Base-by-base conservation (phyloP, 78 protist species). In the Dictyostelium capitatum region DNA sequence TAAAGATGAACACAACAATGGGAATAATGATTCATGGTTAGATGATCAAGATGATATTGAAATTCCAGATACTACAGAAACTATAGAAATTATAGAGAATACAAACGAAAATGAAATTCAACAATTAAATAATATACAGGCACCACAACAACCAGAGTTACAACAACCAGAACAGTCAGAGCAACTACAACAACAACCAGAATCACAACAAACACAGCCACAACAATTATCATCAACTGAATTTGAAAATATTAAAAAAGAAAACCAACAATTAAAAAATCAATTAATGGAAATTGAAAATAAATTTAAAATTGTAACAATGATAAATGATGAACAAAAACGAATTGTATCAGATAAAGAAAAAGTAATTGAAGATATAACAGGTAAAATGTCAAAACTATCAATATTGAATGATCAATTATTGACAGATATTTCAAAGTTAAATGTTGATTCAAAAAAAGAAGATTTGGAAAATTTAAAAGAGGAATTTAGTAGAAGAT, bases 381-480 rank as follows among this genome's bases (percentile, higher is more conserved):
- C 83, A 14, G 15, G 15, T 14, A 82, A 87, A 46, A 15, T 57
- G 28, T 59, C 79, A 77, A 74, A 87, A 48, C 50, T 77, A 37
- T n/a, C 51, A 54, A 59, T 28, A 62, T 48, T 48, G 17, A 65
- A 72, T 20, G 93, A 87, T 23, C 93, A 87, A 37, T 62, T 87
- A 43, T 64, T 87, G 43, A 23, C n/a, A 14, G 93, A 87, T 77
- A 77, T 87, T 10, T 30, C 2, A 0, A 74, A 54, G 19, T 48
- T 87, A 23, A 87, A 87, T 54, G 28, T 54, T n/a, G 79, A 56
- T 87, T 51, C 67, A 64, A 87, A 87, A 53, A 85, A 87, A 50
- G 89, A 80, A 32, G 89, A 80, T 48, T 57, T 90, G 5, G 90
- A 90, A 48, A 81, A 90, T 72, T 65, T 90, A 59, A 90, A 90